Evolutionary conservation across 208 protist species (phyloP), one percentile per base, ranked within the genome.

Genomic region (Vickermania ingenoplastis): DNA sequence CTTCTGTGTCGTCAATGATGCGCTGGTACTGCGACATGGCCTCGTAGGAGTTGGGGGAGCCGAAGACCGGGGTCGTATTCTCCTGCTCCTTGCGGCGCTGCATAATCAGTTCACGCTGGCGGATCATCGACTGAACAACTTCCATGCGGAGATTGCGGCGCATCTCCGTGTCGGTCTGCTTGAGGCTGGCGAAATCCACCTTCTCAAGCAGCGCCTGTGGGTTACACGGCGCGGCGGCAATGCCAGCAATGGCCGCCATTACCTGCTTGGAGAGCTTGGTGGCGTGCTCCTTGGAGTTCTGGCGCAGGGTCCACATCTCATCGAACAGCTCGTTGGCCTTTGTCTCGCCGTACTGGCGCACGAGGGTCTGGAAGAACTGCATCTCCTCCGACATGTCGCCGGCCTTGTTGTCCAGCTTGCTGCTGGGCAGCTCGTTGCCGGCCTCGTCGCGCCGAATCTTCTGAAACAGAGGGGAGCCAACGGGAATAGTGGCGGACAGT

Each of bases 101-200:
- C 3, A 54, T 31, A 45, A 67, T 53, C 30, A 59, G 30, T 3
- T 57, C 48, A 5, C 30, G 13, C 54, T 67, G 62, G 54, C 54
- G 54, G 27, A 21, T 31, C 17, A 56, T 52, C 21, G 49, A 29
- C 22, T 59, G 54, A 14, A 75, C 41, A 36, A 64, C 29, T 50
- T 80, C 74, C 4, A 80, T 31, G 23, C 69, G 63, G 53, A 75
- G 53, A 59, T 75, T 80, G 60, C 74, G 74, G 24, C 74, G 61
- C 59, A 70, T 67, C 27, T 62, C 31, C 28, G 52, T 61, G 25
- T 68, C 63, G 41, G 73, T 73, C 41, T 71, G 65, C 26, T 59
- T 53, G 7, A 80, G 53, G 22, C 57, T 65, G 2, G 71, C 65
- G 31, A 80, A 72, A 0, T 63, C 58, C 3, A 80, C 65, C n/a